A percentile compares a stretch with the other conserved stretches of the same genome.
phyloP scores from a whole-genome alignment of 2,329 filamentous ascomycete genomes.

The Chrysoporthe austroafricana region DNA sequence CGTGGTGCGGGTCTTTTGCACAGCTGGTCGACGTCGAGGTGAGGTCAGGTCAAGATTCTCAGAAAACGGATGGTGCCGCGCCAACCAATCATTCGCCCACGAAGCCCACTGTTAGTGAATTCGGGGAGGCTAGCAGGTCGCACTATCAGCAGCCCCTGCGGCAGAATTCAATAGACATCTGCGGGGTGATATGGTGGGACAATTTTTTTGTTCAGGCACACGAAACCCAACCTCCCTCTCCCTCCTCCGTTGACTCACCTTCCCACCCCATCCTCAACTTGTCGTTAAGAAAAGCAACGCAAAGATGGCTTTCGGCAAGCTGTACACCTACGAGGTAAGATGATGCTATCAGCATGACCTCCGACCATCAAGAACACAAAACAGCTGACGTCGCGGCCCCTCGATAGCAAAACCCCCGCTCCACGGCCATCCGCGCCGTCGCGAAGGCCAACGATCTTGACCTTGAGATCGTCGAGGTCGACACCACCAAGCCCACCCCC shows the following conservation, averaged over 20 bases:
- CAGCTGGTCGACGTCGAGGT: constrained; percentile 12
- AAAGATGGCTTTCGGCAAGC: constrained; percentile 96
- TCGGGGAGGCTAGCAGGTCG: no score
- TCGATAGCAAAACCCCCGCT: constrained; percentile 82
- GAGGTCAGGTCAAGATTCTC: constrained; percentile 9
- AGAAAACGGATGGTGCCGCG: neutral
- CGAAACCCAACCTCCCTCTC: constrained; percentile 14
- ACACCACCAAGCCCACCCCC: constrained; percentile 65
- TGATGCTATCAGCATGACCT: neutral
- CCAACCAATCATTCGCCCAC: constrained; percentile 5
- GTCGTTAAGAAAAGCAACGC: constrained; percentile 38
- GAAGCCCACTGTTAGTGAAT: constrained; percentile 5
- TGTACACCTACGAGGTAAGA: constrained; percentile 83
- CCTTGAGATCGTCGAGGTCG: constrained; percentile 78
- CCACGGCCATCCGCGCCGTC: constrained; percentile 84
- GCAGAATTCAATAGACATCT: constrained; percentile 6
- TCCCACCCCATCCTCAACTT: constrained; percentile 29
- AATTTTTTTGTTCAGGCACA: constrained; percentile 18
- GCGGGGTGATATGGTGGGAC: constrained; percentile 15
- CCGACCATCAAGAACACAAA: neutral
- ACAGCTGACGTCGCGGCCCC: constrained; percentile 8
- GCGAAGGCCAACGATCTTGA: constrained; percentile 98
- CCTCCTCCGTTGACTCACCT: constrained; percentile 31
- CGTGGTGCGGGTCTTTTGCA: constrained; percentile 10
- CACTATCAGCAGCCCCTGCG: constrained; percentile 7